These are phyloP conservation scores for Aspergillus olivimuriae DNA, from an alignment of 495 filamentous ascomycete species.

Conservation along the genomic window DNA sequence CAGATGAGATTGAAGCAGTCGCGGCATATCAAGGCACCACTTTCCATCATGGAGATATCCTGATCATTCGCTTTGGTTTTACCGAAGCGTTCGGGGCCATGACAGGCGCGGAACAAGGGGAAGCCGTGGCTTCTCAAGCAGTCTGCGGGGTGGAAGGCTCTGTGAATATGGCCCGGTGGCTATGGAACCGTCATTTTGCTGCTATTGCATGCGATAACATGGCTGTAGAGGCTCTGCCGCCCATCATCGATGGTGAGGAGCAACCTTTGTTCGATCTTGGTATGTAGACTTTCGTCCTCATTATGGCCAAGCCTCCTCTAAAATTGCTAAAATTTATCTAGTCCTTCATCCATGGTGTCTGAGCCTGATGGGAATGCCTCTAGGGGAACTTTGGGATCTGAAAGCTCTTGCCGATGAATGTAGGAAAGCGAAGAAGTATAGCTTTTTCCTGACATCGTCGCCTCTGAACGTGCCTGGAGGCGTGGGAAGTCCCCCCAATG, in stretches of 20 bases:
- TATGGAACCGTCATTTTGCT: slow-evolving; percentile 27
- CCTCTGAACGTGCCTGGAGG: slow-evolving; percentile 40
- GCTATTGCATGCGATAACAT: slow-evolving; percentile 27
- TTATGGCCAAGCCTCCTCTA: no score
- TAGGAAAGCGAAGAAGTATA: slow-evolving; percentile 28
- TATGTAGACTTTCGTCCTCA: not conserved
- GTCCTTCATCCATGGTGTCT: slow-evolving; percentile 38
- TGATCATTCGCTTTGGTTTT: slow-evolving; percentile 40
- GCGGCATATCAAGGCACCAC: slow-evolving; percentile 24
- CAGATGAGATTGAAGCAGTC: slow-evolving; percentile 25
- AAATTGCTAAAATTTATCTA: not conserved
- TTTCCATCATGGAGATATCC: slow-evolving; percentile 35
- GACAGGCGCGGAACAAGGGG: slow-evolving; percentile 24
- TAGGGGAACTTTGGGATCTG: slow-evolving; percentile 60
- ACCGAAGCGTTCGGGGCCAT: slow-evolving; percentile 28
- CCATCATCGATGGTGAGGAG: slow-evolving; percentile 12
- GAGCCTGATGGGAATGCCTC: slow-evolving; percentile 40
- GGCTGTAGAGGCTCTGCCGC: slow-evolving; percentile 22
- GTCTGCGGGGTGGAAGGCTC: slow-evolving; percentile 20
- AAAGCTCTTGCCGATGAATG: slow-evolving; percentile 45
- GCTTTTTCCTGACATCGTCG: slow-evolving; percentile 39
- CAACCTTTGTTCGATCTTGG: not conserved
- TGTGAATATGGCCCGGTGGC: slow-evolving; percentile 23
- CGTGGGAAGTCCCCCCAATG: slow-evolving; percentile 37
- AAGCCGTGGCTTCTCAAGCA: slow-evolving; percentile 4